Base-by-base conservation (phyloP, 1,139 yeast species). In the Protomyces macrosporus region DNA sequence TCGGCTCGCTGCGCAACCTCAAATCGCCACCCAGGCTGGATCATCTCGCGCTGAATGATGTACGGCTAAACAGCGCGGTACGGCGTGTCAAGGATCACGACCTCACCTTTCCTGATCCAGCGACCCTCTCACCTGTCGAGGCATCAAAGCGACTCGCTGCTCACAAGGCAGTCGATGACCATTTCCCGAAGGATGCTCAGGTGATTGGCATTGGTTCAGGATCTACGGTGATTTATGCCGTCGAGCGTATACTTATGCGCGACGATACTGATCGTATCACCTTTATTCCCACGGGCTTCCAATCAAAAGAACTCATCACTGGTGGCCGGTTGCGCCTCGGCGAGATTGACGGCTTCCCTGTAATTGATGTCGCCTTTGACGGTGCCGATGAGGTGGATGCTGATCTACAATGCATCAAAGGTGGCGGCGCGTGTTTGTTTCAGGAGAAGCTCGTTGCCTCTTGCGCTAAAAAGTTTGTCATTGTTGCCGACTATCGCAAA, bases 321-420 rank as follows among this genome's bases (percentile, higher is more conserved):
- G 87, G 84, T 64, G 91, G 90, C 70, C 95, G 95, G 0, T 80
- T 95, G 69, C 81, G 75, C 45, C 79, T 91, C 69, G 97, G 96
- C 1, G 78, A 88, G 5, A 84, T 93, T 68, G 98, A 93, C 72
- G 91, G 89, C 77, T 86, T 78, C 1, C 73, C 73, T 10, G 81
- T 81, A 39, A 78, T 95, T 53, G 98, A 93, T 73, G 84, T 93
- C 70, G 97, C 97, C 2, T 93, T 95, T 74, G 99, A 95, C 75
- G 99, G 99, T 53, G 98, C 98, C 6, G 99, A 95, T 76, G 99
- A 95, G 75, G 95, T 91, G 65, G 98, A 93, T 74, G 73, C 83
- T 6, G 73, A 80, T 23, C 80, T 93, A 71, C 89, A 90, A 73
- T 84, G 93, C 71, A 95, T 95, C 75, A 95, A 95, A 77, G 99